Conservation (phyloP, 768 basidiomycete species). For the Cubamyces sp. region DNA sequence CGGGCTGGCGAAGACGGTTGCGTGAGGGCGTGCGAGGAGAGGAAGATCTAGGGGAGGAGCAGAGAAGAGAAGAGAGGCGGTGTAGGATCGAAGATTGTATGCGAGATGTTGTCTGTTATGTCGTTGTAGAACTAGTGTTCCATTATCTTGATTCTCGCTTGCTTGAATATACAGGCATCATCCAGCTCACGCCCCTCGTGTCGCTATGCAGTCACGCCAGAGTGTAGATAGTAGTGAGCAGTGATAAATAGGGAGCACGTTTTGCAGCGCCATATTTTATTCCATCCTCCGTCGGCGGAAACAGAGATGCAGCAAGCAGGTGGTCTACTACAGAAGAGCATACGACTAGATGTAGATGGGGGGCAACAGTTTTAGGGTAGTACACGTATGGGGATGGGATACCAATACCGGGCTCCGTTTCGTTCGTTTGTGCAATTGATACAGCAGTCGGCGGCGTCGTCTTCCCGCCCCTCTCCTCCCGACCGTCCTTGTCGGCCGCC, state of each 20-base stretch:
- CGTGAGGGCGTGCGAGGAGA: background rate
- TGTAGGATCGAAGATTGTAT: background rate
- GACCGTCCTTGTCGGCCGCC: background rate
- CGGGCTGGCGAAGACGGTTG: conserved; percentile 35
- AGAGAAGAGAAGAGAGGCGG: background rate
- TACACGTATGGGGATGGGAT: conserved; percentile 3
- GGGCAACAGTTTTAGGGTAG: background rate
- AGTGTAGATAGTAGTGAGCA: background rate
- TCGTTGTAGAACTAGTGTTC: conserved; percentile 4
- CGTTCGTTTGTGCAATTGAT: background rate
- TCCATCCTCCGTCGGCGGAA: conserved; percentile 19
- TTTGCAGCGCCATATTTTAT: conserved; percentile 14
- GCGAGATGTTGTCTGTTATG: background rate
- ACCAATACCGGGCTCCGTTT: conserved; percentile 11
- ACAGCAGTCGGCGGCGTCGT: background rate
- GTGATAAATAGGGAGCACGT: background rate
- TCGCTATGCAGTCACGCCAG: background rate
- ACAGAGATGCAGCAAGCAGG: background rate
- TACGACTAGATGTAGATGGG: conserved; percentile 4
- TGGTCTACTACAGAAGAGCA: conserved; percentile 5
- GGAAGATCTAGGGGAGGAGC: too few relatives aligned
- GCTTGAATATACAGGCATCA: background rate
- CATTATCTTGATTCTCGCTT: background rate
- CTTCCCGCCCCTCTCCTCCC: background rate
- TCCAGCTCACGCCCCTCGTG: background rate